phyloP scores from a whole-genome alignment of 441 rosid species.

The Cnidoscolus chayamansa region DNA sequence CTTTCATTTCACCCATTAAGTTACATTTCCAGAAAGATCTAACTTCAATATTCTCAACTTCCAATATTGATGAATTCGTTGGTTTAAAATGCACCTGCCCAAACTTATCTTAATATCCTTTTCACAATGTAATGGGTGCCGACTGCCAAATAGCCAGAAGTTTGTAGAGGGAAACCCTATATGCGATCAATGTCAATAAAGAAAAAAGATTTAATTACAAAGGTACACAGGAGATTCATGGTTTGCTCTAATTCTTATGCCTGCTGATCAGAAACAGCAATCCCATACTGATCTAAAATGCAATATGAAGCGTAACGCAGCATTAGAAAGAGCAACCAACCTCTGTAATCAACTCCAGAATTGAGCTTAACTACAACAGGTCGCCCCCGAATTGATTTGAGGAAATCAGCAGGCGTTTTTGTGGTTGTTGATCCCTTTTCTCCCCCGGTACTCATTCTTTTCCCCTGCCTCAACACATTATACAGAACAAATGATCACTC shows the following conservation, averaged over 20 bases:
- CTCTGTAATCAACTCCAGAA: constrained; percentile 92
- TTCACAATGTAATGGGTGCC: neutral
- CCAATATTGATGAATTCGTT: neutral
- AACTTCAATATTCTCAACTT: neutral
- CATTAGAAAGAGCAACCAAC: constrained; percentile 26
- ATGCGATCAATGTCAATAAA: neutral
- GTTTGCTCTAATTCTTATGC: neutral
- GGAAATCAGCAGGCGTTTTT: constrained; percentile 86
- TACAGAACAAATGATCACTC: neutral
- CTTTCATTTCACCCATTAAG: neutral
- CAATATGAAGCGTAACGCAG: neutral
- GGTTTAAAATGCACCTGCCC: neutral
- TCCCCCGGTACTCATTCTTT: constrained; percentile 42
- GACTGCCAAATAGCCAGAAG: neutral
- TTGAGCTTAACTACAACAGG: constrained; percentile 88
- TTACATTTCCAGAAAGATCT: neutral
- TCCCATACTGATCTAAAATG: neutral
- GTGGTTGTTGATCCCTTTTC: constrained; percentile 68
- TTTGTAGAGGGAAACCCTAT: too few species aligned
- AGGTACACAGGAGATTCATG: neutral
- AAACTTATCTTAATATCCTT: neutral
- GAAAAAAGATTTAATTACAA: neutral
- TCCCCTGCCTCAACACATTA: neutral
- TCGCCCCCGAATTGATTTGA: constrained; percentile 83
- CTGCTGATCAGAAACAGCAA: neutral